These are phyloP conservation scores for Aspergillus melleus DNA, from an alignment of 2,329 filamentous ascomycete genomes.

Conservation along the genomic window DNA sequence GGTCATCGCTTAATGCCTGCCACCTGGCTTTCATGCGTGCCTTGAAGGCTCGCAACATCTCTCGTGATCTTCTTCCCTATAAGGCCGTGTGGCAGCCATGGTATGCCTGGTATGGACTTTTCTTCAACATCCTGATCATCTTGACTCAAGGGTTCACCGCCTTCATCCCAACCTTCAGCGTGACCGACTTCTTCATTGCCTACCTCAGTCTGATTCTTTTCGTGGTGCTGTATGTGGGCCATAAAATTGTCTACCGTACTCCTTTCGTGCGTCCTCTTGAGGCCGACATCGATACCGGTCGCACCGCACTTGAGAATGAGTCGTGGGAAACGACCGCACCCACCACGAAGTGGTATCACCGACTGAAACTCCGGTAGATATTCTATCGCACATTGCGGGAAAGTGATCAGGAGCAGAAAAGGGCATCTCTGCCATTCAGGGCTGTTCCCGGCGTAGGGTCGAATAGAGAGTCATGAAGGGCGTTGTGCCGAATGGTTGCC, in stretches of 20 bases:
- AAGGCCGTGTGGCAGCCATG: slow-evolving; percentile 63
- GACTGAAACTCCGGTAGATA: slow-evolving; percentile 90
- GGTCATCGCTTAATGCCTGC: slow-evolving; percentile 48
- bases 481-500: neutral
- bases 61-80: slow-evolving; percentile 61
- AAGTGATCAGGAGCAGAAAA: neutral
- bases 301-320: slow-evolving; percentile 35
- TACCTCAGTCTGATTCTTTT: slow-evolving; percentile 68
- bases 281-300: slow-evolving; percentile 46
- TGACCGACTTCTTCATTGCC: slow-evolving; percentile 61
- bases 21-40: slow-evolving; percentile 67
- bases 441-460: neutral
- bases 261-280: slow-evolving; percentile 40
- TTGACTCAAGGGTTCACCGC: slow-evolving; percentile 69
- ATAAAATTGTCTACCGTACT: slow-evolving; percentile 52
- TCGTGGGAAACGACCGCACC: slow-evolving; percentile 31
- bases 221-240: slow-evolving; percentile 57
- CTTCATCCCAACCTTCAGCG: slow-evolving; percentile 62
- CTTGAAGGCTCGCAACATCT: slow-evolving; percentile 57
- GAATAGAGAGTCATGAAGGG: neutral
- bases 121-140: slow-evolving; percentile 65
- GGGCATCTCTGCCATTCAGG: neutral
- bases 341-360: slow-evolving; percentile 80
- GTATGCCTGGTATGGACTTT: slow-evolving; percentile 64
- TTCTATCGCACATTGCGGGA: slow-evolving; percentile 57